phyloP scores from a whole-genome alignment of 768 basidiomycete species.

The Mycena capillaripes region DNA sequence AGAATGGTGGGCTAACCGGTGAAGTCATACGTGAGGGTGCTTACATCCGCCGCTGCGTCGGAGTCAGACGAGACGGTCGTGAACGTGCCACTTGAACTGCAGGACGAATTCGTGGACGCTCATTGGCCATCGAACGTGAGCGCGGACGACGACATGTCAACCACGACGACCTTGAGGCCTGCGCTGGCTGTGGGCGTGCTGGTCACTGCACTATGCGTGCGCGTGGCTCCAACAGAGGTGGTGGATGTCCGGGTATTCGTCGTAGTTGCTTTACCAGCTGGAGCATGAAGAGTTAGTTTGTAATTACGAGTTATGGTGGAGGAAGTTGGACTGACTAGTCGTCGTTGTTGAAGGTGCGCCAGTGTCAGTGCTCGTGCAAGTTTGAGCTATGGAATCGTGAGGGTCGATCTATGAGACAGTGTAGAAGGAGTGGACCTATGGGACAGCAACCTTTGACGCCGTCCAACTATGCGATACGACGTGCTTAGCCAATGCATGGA shows the following conservation, averaged over 20 bases:
- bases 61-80: not conserved
- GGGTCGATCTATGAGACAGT: too few species aligned
- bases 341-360: not conserved
- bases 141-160: constrained; percentile 1
- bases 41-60: too few species aligned
- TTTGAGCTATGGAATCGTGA: too few species aligned
- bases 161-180: not conserved
- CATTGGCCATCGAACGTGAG: not conserved
- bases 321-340: not conserved
- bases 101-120: not conserved
- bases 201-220: not conserved
- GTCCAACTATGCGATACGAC: not conserved
- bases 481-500: not conserved
- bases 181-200: not conserved
- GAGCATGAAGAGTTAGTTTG: not conserved
- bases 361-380: too few species aligned
- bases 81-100: not conserved
- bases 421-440: too few species aligned
- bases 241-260: not conserved
- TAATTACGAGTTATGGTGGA: not conserved
- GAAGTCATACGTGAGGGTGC: too few species aligned
- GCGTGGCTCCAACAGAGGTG: not conserved
- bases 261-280: not conserved
- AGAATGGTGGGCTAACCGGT: too few species aligned
- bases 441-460: constrained; percentile 30